Evolutionary conservation across 192 early-diverging fungal species (phyloP), one percentile per base, ranked within the genome.

Genomic region (Spizellomyces punctatus): DNA sequence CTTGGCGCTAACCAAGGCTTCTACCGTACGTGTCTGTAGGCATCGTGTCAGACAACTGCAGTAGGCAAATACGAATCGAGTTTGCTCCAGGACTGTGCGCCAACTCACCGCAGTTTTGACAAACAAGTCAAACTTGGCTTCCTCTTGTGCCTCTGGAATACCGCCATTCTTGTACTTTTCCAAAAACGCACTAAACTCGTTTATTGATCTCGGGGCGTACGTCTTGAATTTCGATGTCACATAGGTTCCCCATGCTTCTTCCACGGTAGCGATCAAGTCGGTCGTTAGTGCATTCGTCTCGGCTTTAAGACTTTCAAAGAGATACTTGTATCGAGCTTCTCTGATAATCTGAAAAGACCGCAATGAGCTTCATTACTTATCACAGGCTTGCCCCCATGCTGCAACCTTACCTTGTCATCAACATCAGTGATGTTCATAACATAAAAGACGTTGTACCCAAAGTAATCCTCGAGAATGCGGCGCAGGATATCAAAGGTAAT

Each of bases 361-460:
- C 3, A 54, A 54, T n/a, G 14, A 3, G 52, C 52, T 16, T 19
- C 3, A 54, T 54, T 19, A 54, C 2, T 54, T 54, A 2, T 16
- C 52, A n/a, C 16, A n/a, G 14, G 16, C 3, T 54, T 19, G 17
- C 19, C 60, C 60, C 4, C 41, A 17, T 9, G 54, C n/a, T 19
- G 54, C 16, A 9, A 61, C 16, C 0, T n/a, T 46, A 98, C 94
- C 91, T 99, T 99, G 76, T 99, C 97, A 76, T 99, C 97, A 75
- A 99, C 94, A 74, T 99, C 97, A 42, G 97, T 99, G 56, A 99
- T 91, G 77, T 99, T 99, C 87, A 97, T 94, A 22, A 99, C 95
- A 79, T 93, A 91, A 49, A 88, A 81, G 52, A 99, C 91, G 63
- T 99, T 91, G 79, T 96, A 99, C 62, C 87, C 86, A 75, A 99